Conservation (phyloP, 768 basidiomycete genomes). For the Zangia roseola region DNA sequence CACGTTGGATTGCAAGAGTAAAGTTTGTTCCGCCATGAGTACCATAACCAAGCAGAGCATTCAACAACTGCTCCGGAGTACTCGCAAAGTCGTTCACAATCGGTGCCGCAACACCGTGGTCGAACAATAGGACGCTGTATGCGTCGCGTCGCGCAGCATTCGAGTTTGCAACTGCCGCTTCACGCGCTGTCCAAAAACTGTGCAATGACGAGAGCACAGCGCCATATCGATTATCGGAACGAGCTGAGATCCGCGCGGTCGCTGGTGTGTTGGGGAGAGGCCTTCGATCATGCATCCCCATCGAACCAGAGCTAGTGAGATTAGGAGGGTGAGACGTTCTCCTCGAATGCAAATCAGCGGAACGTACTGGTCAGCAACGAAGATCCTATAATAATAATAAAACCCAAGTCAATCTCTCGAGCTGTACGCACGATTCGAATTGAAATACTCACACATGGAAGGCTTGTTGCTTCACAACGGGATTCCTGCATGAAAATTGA, state of each 20-base stretch:
- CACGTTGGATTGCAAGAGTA: slow-evolving; percentile 35
- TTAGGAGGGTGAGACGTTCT: too few relatives aligned
- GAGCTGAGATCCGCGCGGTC: slow-evolving; percentile 34
- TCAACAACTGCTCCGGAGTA: slow-evolving; percentile 44
- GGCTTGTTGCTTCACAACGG: slow-evolving; percentile 48
- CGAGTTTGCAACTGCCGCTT: slow-evolving; percentile 31
- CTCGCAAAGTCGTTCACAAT: slow-evolving; percentile 48
- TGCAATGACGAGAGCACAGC: slow-evolving; percentile 57
- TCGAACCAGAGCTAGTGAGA: slow-evolving; percentile 48
- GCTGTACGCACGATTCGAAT: fast-evolving
- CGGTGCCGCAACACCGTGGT: slow-evolving; percentile 18
- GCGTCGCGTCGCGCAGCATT: slow-evolving; percentile 45
- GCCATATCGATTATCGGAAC: slow-evolving; percentile 50
- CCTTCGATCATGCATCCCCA: slow-evolving; percentile 40
- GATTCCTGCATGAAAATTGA: slow-evolving; percentile 52
- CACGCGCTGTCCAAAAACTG: slow-evolving; percentile 55
- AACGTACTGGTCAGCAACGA: slow-evolving; percentile 51
- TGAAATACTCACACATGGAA: slow-evolving; percentile 59
- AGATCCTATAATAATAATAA: slow-evolving; percentile 43
- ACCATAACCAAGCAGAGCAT: slow-evolving; percentile 31
- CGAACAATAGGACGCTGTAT: slow-evolving; percentile 56
- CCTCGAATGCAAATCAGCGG: too few relatives aligned
- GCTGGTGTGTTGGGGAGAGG: slow-evolving; percentile 47
- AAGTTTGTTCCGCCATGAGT: slow-evolving; percentile 44
- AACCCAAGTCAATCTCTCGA: background rate